Evolutionary conservation across 192 early-diverging fungal species (phyloP).

Genomic region (Backusella luteola): DNA sequence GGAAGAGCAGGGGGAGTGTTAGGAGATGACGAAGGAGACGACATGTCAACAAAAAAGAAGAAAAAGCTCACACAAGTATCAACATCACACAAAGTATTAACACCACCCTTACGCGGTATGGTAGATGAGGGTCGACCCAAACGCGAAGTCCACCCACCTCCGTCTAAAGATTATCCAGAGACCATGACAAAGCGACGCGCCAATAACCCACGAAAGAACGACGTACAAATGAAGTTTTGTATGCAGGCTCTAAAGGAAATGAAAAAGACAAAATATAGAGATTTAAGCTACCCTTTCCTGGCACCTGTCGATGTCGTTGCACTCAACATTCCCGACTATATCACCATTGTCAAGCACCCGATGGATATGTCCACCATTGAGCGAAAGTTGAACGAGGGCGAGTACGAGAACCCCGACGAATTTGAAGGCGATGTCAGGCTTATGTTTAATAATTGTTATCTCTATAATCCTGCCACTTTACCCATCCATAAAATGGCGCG

Average conservation of each 20-base stretch:
- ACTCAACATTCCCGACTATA: constrained; percentile 87
- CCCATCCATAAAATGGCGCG: constrained; percentile 71
- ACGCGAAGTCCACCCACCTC: constrained; percentile 66
- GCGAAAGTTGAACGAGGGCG: constrained; percentile 61
- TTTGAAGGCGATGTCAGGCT: constrained; percentile 77
- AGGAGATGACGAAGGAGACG: background rate
- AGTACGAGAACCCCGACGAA: constrained; percentile 62
- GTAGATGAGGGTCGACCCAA: constrained; percentile 61
- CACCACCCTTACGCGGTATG: constrained; percentile 25
- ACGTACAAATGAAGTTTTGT: constrained; percentile 66
- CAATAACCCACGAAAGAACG: constrained; percentile 41
- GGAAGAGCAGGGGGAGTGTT: background rate
- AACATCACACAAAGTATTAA: background rate
- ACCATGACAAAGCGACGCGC: constrained; percentile 28
- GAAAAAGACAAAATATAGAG: constrained; percentile 63
- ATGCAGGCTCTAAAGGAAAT: constrained; percentile 61
- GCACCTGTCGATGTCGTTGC: constrained; percentile 85
- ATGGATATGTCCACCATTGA: constrained; percentile 88
- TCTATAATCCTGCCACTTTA: constrained; percentile 70
- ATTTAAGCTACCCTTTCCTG: constrained; percentile 71
- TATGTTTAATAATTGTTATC: constrained; percentile 86
- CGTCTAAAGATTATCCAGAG: constrained; percentile 48
- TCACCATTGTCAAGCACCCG: constrained; percentile 77
- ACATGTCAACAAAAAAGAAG: background rate
- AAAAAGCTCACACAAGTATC: background rate